phyloP scores from a whole-genome alignment of 2,329 filamentous ascomycete species.

The Phaeosphaeriaceae sp. region DNA sequence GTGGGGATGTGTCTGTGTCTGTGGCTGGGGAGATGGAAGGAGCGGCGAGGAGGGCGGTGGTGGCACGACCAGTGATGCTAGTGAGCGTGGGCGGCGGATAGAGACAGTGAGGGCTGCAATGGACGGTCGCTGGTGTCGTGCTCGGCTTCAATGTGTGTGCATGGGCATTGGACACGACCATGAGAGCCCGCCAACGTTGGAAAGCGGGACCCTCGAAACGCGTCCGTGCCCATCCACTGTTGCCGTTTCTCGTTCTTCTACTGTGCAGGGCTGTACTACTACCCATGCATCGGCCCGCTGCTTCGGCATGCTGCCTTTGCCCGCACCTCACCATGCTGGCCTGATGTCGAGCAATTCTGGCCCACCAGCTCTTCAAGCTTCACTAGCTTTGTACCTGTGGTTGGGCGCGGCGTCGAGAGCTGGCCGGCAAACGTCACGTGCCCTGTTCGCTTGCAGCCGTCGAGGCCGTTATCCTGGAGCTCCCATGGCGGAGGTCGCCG shows the following conservation, averaged over 20 bases:
- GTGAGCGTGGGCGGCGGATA: conserved; percentile 17
- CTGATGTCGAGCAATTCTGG: conserved; percentile 27
- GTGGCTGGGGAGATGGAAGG: conserved; percentile 10
- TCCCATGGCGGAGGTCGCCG: conserved; percentile 43
- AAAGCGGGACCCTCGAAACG: not conserved
- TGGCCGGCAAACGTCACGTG: conserved; percentile 33
- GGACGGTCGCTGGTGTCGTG: not conserved
- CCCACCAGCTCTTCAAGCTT: conserved; percentile 13
- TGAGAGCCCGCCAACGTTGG: conserved; percentile 1
- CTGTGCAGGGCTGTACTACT: not conserved
- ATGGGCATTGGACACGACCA: not conserved
- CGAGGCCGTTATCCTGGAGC: conserved; percentile 22
- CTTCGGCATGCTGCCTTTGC: conserved; percentile 1
- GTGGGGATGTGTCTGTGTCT: conserved; percentile 20
- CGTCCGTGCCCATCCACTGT: not conserved
- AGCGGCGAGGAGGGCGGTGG: conserved; percentile 13
- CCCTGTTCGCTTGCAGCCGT: conserved; percentile 3
- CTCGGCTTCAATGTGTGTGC: conserved; percentile 1
- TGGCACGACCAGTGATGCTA: conserved; percentile 15
- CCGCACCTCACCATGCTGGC: conserved; percentile 29
- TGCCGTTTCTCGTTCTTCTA: not conserved
- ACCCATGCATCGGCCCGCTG: not conserved
- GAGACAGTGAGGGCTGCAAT: conserved; percentile 13
- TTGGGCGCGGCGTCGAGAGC: conserved; percentile 19
- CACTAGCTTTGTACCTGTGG: conserved; percentile 11